Evolutionary conservation across 2,329 filamentous ascomycete genomes (phyloP).

Genomic region (Trichoderma pleuroti): DNA sequence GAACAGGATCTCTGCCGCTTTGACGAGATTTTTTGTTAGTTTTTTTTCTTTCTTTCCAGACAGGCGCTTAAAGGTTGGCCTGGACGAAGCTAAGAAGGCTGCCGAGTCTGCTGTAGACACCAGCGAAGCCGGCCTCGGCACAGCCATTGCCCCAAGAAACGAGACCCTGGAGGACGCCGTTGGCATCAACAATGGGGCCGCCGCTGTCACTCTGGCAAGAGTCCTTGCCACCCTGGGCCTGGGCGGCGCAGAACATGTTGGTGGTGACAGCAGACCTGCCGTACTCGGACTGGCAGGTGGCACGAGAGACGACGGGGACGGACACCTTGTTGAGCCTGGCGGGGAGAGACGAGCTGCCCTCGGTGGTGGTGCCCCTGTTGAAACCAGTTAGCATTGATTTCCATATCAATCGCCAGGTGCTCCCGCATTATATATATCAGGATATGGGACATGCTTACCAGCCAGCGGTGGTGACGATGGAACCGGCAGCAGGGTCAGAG

Average conservation of each 20-base stretch:
- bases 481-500: conserved; percentile 27
- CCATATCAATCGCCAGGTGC: neutral
- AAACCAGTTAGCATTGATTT: conserved; percentile 2
- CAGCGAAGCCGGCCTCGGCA: conserved; percentile 25
- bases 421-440: neutral
- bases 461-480: conserved; percentile 26
- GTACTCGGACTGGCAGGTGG: conserved; percentile 28
- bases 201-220: conserved; percentile 34
- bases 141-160: conserved; percentile 34
- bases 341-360: conserved; percentile 21
- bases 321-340: conserved; percentile 30
- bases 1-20: neutral
- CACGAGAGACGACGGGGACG: conserved; percentile 30
- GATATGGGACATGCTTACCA: conserved; percentile 24
- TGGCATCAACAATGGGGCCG: conserved; percentile 30
- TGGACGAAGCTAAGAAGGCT: conserved; percentile 28
- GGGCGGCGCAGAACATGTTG: conserved; percentile 34
- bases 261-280: conserved; percentile 24
- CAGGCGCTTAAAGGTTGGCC: neutral
- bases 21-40: neutral
- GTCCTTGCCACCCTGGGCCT: conserved; percentile 29
- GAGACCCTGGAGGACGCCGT: conserved; percentile 26
- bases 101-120: conserved; percentile 31
- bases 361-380: conserved; percentile 25
- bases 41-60: neutral